Conservation (phyloP, 495 filamentous ascomycete genomes). For the Aspergillus diversus region DNA sequence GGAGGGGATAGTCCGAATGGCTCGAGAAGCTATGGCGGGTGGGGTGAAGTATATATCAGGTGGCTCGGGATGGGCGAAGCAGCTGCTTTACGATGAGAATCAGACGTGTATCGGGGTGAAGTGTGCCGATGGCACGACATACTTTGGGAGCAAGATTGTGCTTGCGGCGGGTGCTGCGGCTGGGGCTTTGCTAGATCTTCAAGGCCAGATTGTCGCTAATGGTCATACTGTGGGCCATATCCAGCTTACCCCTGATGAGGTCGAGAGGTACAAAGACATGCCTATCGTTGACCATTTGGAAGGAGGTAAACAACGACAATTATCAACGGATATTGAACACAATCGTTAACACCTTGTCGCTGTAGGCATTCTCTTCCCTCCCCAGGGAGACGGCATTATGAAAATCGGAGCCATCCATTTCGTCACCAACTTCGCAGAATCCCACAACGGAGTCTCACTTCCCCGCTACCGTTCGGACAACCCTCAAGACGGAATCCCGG, state of each 20-base stretch:
- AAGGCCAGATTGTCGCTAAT: conserved; percentile 35
- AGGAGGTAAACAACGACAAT: background rate
- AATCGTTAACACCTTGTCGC: background rate
- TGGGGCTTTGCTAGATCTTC: conserved; percentile 39
- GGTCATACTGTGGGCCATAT: conserved; percentile 34
- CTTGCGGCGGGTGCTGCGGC: conserved; percentile 16
- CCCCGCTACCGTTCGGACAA: conserved; percentile 13
- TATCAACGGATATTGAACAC: background rate
- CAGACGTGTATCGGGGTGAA: conserved; percentile 33
- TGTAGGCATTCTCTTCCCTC: conserved; percentile 12
- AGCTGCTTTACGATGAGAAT: conserved; percentile 25
- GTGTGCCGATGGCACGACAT: conserved; percentile 35
- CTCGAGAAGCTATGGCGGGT: no score
- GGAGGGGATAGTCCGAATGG: no score
- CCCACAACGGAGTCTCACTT: conserved; percentile 5
- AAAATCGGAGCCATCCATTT: conserved; percentile 12
- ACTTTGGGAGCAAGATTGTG: conserved; percentile 37
- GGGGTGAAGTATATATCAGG: no score
- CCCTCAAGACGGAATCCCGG: conserved; percentile 2
- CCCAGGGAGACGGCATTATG: conserved; percentile 17
- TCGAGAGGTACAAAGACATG: conserved; percentile 19
- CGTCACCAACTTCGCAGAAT: conserved; percentile 14
- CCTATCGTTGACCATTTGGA: conserved; percentile 19
- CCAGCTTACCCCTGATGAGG: conserved; percentile 29
- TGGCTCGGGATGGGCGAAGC: background rate